phyloP scores from a whole-genome alignment of 371 early-diverging fungal species.

The Mucor velutinosus region DNA sequence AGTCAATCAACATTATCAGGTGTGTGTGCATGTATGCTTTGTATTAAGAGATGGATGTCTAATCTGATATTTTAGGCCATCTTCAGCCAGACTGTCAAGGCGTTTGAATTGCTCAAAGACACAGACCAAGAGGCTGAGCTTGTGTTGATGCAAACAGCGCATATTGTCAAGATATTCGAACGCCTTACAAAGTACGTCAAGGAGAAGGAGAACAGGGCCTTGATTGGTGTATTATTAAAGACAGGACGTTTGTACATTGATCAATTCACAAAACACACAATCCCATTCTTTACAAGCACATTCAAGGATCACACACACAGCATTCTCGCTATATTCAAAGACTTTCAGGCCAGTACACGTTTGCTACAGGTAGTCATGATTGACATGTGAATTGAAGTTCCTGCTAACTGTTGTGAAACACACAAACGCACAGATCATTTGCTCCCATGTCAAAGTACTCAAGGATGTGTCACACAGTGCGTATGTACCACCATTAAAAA shows the following conservation, averaged over 20 bases:
- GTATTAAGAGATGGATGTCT: too few species aligned
- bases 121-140: constrained; percentile 39
- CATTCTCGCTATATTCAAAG: constrained; percentile 50
- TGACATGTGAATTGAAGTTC: too few species aligned
- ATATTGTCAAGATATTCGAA: constrained; percentile 57
- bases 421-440: constrained; percentile 57
- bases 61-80: constrained; percentile 44
- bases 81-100: constrained; percentile 51
- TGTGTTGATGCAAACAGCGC: constrained; percentile 38
- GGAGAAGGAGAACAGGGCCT: constrained; percentile 48
- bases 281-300: constrained; percentile 68
- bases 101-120: constrained; percentile 39
- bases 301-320: constrained; percentile 58
- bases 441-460: constrained; percentile 77
- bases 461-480: constrained; percentile 63
- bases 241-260: constrained; percentile 66
- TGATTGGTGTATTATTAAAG: constrained; percentile 56
- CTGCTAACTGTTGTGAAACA: not conserved
- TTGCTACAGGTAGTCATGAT: constrained; percentile 51
- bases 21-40: not conserved
- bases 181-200: constrained; percentile 58
- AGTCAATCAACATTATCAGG: constrained; percentile 55
- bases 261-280: constrained; percentile 60
- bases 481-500: constrained; percentile 73
- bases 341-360: constrained; percentile 65